Evolutionary conservation across 768 basidiomycete species (phyloP).

Genomic region (Mycena filopes): DNA sequence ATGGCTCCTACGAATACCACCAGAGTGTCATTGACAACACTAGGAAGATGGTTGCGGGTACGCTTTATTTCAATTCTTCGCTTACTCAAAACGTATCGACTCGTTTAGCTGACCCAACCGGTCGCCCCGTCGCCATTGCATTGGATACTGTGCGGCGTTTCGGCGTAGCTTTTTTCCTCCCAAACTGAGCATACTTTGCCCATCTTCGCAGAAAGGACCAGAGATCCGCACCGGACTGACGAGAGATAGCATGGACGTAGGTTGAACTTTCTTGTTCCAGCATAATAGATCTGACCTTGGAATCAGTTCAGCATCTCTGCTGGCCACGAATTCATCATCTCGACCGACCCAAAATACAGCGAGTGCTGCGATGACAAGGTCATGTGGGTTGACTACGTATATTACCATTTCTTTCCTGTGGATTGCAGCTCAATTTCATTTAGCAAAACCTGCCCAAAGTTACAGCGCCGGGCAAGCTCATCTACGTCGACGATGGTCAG

Average conservation of each 20-base stretch:
- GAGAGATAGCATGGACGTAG: constrained; percentile 85
- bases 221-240: constrained; percentile 98
- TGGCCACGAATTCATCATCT: constrained; percentile 93
- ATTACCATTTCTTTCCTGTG: constrained; percentile 42
- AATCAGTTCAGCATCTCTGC: constrained; percentile 72
- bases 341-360: constrained; percentile 84
- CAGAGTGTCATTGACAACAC: constrained; percentile 99
- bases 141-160: constrained; percentile 85
- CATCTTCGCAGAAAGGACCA: constrained; percentile 86
- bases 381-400: constrained; percentile 94
- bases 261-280: constrained; percentile 41
- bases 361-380: constrained; percentile 84
- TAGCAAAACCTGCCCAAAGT: constrained; percentile 95
- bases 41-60: constrained; percentile 83
- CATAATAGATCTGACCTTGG: constrained; percentile 27
- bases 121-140: constrained; percentile 96
- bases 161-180: neutral
- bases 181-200: constrained; percentile 16
- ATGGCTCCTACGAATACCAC: constrained; percentile 98
- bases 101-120: constrained; percentile 67
- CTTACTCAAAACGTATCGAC: neutral
- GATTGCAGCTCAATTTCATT: neutral
- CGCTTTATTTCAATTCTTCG: constrained; percentile 37
- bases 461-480: constrained; percentile 95
- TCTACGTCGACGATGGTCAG: constrained; percentile 96